Base-by-base conservation (phyloP, 2,329 filamentous ascomycete species). In the Ciborinia camelliae region DNA sequence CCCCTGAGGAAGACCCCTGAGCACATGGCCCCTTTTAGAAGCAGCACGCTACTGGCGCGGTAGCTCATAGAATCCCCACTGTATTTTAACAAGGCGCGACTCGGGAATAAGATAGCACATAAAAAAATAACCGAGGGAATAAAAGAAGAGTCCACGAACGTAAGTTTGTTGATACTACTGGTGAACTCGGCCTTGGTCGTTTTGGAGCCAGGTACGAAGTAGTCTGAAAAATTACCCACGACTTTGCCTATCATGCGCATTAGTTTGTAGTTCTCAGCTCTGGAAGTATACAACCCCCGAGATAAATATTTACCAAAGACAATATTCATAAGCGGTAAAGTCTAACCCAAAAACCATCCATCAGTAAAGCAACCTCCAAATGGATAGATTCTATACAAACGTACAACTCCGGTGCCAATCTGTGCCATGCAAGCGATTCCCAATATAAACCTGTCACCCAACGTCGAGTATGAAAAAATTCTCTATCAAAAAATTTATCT, bases 241-340 rank as follows among this genome's bases (percentile, higher is more conserved):
- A 73, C 62, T 32, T 66, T 59, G 28, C 71, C 69, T 72, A 47
- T 18, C 14, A 35, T 12, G 15, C 18, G 4, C 41, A 57, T 51
- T 60, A 63, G 35, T 14, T 37, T 9, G 35, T 32, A 15, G 23
- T 43, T n/a, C 43, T 7, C 32, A 14, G 7, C 10, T 43, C 7
- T 0, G 26, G 26, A n/a, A 26, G 35, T 20, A 23, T 3, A 35
- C 5, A n/a, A n/a, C n/a, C n/a, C n/a, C n/a, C n/a, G 1, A 23
- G 26, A 64, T n/a, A 7, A 72, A 35, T 23, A 15, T 73, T 71
- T 75, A 80, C 82, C 84, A 71, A 86, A 86, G 18, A 86, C 77
- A 15, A 86, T 79, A 64, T 86, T 87, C 80, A 87, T 84, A 55
- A 87, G 69, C 0, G 85, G 85, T 54, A 87, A 73, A 1, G 84